Evolutionary conservation across 805 yeast species (phyloP), one percentile per base, ranked within the genome.

Genomic region (Wickerhamiella dianesei): DNA sequence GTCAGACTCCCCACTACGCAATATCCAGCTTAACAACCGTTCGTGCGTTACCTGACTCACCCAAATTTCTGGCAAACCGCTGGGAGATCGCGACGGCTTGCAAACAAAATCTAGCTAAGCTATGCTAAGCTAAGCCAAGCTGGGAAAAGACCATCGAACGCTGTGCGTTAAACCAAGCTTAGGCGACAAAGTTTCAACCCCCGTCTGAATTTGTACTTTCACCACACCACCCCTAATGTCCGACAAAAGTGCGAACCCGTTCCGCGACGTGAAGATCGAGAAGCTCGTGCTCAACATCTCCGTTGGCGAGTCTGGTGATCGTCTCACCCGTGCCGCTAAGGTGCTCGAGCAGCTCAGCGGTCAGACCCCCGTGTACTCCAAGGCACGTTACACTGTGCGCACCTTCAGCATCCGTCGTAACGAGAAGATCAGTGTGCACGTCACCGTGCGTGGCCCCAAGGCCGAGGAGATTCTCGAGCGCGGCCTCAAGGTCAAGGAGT

Each of bases 261-360:
- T 92, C 97, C 92, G 95, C 77, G 97, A 92, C 66, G 79, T 92
- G 75, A 88, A 82, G 79, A 89, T 92, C 78, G 97, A 92, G 78
- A 92, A 92, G 78, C 82, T 92, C 75, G 96, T 92, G 75, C 84
- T 92, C 75, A 92, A 92, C 92, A 92, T 92, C 77, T 88, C 95
- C 75, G 98, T 92, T 74, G 98, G 98, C 79, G 98, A 92, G 78
- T 88, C 96, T 74, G 98, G 98, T 80, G 98, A 92, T 76, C 84
- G 97, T 82, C 86, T 92, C 74, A 92, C 98, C 79, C 89, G 98
- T 84, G 98, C 98, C 65, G 92, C 98, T 70, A 92, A 92, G 81
- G 98, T 92, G 67, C 80, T 92, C 70, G 98, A 92, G 79, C 98
- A 92, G 79, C 83, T 92, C 67, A 89, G 97, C 64, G 98, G 98